Base-by-base conservation (phyloP, 345 rosid genomes). In the Tarenaya hassleriana region DNA sequence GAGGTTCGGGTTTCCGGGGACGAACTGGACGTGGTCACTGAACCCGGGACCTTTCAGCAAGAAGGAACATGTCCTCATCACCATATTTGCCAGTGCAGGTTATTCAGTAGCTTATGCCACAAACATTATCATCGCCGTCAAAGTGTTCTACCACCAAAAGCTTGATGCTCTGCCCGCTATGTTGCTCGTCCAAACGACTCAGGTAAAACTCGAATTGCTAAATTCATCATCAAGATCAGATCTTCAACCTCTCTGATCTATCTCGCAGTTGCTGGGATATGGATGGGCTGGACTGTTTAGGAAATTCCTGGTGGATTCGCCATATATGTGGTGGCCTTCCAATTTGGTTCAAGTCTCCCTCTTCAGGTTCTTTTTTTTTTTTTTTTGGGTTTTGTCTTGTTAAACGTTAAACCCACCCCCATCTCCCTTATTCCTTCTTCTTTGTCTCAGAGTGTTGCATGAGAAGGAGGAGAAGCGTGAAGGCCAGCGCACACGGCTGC, bases 161-260 rank as follows among this genome's bases (percentile, higher is more conserved):
- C 56, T 69, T 34, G 52, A 39, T 63, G 56, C 59, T 21, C 35
- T 59, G 21, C 69, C 69, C 8, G 73, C 73, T 0, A 51, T 78
- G 63, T 52, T 81, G 69, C 76, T 87, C 4, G 66, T 72, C 8
- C 84, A 77, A 63, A 79, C 96, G 4, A 81, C 94, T 41, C 96
- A 80, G 88, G 95, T 83, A 48, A 33, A 7, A n/a, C n/a, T n/a
- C n/a, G n/a, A n/a, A n/a, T n/a, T n/a, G n/a, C n/a, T n/a, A n/a
- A n/a, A n/a, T n/a, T n/a, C n/a, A n/a, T n/a, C n/a, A n/a, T n/a
- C n/a, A n/a, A n/a, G n/a, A n/a, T n/a, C n/a, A n/a, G n/a, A n/a
- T n/a, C n/a, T n/a, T n/a, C n/a, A n/a, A n/a, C n/a, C n/a, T n/a
- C n/a, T n/a, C n/a, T n/a, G n/a, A n/a, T n/a, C n/a, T n/a, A n/a